Evolutionary conservation across 2,329 filamentous ascomycete genomes (phyloP), one percentile per base, ranked within the genome.

Genomic region (Aspergillus amoenus): DNA sequence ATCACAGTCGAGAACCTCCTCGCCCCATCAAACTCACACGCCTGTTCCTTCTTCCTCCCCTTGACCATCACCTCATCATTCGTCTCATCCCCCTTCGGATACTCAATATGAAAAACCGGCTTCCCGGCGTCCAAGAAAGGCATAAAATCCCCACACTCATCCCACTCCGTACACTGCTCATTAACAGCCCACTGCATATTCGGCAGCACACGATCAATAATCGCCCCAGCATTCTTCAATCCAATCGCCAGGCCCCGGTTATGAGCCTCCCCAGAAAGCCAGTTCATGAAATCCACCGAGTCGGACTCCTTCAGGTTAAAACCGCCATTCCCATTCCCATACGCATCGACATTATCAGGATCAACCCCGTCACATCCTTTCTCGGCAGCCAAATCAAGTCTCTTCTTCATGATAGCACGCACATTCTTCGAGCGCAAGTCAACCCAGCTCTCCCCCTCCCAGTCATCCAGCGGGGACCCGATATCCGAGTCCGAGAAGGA

Each of bases 101-200:
- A 90, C 74, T 90, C 88, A 61, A 90, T 88, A 68, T 89, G 84
- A 69, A 90, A 89, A 30, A 90, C 87, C 2, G 88, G 87, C 70
- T 90, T 89, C 30, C 79, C 77, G 5, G 81, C 81, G 7, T 79
- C 65, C 55, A 87, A 80, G 66, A 89, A 89, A 2, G 79, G 71
- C 2, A 75, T 71, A 68, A 85, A 89, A 2, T 72, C 79, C 39
- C 75, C 73, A 67, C 87, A 89, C 68, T 90, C 86, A 4, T 73
- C 58, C 63, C 83, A 84, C 68, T 86, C 64, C n/a, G 81, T 78
- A 68, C 88, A 90, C 73, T 89, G 82, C 76, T 90, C 88, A 70
- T 89, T 88, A 64, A 91, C 86, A 6, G 79, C 81, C 73, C 88
- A 91, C 66, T 88, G 78, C 52, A 88, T 81, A 5, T 81, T 70